Conservation (phyloP, 75 land plant genomes). For the Azolla pinnata region DNA sequence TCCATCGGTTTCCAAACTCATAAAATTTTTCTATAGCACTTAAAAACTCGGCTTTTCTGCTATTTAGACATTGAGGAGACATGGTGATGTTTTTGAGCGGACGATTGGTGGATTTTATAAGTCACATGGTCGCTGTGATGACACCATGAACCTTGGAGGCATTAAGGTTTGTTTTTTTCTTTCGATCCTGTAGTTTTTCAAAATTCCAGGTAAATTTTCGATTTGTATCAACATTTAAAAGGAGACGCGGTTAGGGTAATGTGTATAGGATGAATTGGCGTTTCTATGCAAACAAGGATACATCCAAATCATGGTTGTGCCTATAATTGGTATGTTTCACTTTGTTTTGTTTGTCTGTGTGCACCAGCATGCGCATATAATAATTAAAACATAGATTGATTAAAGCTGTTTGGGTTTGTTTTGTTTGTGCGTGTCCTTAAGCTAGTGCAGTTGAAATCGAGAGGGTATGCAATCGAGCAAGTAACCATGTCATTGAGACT, state of each 20-base stretch:
- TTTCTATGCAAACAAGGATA: too few relatives aligned
- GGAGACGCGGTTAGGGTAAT: too few relatives aligned
- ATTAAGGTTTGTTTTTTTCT: slow-evolving; percentile 53
- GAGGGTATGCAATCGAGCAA: slow-evolving; percentile 71
- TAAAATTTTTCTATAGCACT: too few relatives aligned
- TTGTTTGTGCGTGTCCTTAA: slow-evolving; percentile 24
- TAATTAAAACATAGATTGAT: not conserved
- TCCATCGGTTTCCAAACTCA: too few relatives aligned
- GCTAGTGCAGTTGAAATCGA: slow-evolving; percentile 92
- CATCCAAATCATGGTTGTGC: too few relatives aligned
- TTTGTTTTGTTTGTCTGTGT: too few relatives aligned
- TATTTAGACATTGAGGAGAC: slow-evolving; percentile 61
- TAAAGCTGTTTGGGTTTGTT: too few relatives aligned
- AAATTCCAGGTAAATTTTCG: too few relatives aligned
- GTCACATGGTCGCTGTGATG: slow-evolving; percentile 83
- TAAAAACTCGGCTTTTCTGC: too few relatives aligned
- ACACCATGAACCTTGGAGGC: slow-evolving; percentile 97
- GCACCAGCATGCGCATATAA: not conserved
- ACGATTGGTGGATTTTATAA: slow-evolving; percentile 50
- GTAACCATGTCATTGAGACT: slow-evolving; percentile 62
- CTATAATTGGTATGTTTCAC: too few relatives aligned
- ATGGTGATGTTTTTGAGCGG: slow-evolving; percentile 75
- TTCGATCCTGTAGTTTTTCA: not conserved
- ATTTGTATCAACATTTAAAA: too few relatives aligned
- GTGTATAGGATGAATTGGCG: too few relatives aligned